Conservation (phyloP, 2,329 filamentous ascomycete genomes). For the Macrophomina pseudophaseolina region DNA sequence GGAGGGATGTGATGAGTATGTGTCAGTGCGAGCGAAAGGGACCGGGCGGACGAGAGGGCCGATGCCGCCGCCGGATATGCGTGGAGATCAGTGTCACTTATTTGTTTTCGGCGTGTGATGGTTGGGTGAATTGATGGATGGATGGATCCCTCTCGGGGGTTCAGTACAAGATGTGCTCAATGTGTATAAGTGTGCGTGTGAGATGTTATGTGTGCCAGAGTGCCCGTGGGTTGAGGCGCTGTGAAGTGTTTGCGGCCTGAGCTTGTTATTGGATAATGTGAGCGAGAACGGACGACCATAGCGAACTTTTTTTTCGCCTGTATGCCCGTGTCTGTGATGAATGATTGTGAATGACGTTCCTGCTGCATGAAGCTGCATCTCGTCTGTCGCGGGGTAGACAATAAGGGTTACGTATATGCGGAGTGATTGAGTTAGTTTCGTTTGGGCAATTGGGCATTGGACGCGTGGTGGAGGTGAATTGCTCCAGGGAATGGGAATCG, state of each 20-base stretch:
- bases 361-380: too few species aligned
- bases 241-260: slow-evolving; percentile 1
- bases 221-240: not conserved
- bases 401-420: too few species aligned
- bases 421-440: not conserved
- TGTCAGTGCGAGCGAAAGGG: not conserved
- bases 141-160: not conserved
- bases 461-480: not conserved
- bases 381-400: too few species aligned
- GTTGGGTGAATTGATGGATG: not conserved
- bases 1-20: not conserved
- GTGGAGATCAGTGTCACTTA: not conserved
- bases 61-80: not conserved
- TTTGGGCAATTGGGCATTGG: not conserved
- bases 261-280: slow-evolving; percentile 12
- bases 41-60: not conserved
- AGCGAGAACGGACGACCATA: not conserved
- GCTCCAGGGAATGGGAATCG: not conserved
- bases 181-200: not conserved
- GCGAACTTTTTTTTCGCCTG: too few species aligned
- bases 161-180: not conserved
- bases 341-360: too few species aligned
- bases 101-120: not conserved
- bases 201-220: not conserved
- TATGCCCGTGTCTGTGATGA: too few species aligned